Evolutionary conservation across 139 green algal genomes (phyloP).

Genomic region (Chlorella vulgaris): DNA sequence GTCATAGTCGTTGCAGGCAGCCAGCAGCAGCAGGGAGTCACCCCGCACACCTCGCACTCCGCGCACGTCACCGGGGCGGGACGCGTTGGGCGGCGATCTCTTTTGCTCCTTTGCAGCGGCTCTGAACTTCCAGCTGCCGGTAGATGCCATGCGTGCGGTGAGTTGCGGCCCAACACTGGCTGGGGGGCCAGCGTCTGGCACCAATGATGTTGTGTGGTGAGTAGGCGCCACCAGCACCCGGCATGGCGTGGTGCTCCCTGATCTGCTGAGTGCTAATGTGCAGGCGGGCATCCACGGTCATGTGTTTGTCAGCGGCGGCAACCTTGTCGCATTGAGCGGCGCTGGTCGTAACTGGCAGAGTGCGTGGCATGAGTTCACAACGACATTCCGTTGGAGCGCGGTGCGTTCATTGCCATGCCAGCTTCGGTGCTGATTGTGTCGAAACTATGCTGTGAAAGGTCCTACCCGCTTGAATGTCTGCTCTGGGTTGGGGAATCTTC

Average conservation of each 20-base stretch:
- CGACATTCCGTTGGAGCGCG: slow-evolving; percentile 65
- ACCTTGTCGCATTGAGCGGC: slow-evolving; percentile 45
- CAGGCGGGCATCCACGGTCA: slow-evolving; percentile 68
- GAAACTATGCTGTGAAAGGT: too few species aligned
- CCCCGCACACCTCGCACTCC: too few species aligned
- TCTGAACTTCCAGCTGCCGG: slow-evolving; percentile 67
- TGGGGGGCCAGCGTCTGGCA: neutral
- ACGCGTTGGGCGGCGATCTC: slow-evolving; percentile 76
- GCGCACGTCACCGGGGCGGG: slow-evolving; percentile 16
- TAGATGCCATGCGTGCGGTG: slow-evolving; percentile 40
- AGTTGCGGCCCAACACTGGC: neutral
- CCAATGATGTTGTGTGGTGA: neutral
- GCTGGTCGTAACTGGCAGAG: neutral
- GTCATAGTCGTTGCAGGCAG: too few species aligned
- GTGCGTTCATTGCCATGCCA: slow-evolving; percentile 38
- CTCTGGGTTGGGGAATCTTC: neutral
- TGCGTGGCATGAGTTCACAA: slow-evolving; percentile 39
- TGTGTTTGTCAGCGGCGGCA: slow-evolving; percentile 79
- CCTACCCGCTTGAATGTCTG: too few species aligned
- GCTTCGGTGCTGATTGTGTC: neutral
- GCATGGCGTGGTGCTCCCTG: neutral
- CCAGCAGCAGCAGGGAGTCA: neutral
- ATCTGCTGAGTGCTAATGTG: neutral
- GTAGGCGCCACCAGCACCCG: too few species aligned
- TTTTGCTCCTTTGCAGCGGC: slow-evolving; percentile 65